A percentile compares a stretch with the other conserved stretches of the same genome.
Evolutionary conservation across 2,329 filamentous ascomycete species (phyloP).

Genomic region (Ophiostoma sp.): DNA sequence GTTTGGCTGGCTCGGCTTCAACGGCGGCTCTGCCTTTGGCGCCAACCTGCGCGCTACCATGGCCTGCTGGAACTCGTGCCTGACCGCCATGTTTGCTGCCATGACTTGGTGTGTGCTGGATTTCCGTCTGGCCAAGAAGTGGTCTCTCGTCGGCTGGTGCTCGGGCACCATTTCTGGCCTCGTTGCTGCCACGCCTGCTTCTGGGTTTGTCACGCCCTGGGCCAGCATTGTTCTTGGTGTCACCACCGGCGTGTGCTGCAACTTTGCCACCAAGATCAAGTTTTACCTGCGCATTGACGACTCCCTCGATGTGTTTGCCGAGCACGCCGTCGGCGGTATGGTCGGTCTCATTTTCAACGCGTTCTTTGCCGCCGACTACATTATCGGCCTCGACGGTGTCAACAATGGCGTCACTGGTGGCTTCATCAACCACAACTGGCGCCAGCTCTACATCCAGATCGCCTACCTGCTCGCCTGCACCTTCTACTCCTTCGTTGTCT

Average conservation of each 20-base stretch:
- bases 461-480: slow-evolving; percentile 65
- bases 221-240: slow-evolving; percentile 62
- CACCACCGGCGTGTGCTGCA: slow-evolving; percentile 59
- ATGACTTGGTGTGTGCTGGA: slow-evolving; percentile 95
- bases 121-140: slow-evolving; percentile 89
- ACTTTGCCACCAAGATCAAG: slow-evolving; percentile 63
- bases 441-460: slow-evolving; percentile 71
- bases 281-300: slow-evolving; percentile 61
- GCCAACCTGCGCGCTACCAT: slow-evolving; percentile 90
- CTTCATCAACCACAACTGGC: slow-evolving; percentile 70
- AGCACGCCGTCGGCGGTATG: slow-evolving; percentile 64
- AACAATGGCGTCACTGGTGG: slow-evolving; percentile 62
- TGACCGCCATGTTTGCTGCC: slow-evolving; percentile 85
- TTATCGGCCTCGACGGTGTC: slow-evolving; percentile 70
- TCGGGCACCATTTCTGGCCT: slow-evolving; percentile 66
- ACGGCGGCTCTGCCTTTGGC: slow-evolving; percentile 90
- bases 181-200: slow-evolving; percentile 63
- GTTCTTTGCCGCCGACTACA: slow-evolving; percentile 62
- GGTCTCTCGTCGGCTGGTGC: slow-evolving; percentile 75
- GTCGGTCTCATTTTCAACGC: slow-evolving; percentile 68
- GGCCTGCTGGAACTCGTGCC: slow-evolving; percentile 96
- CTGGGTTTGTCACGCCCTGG: slow-evolving; percentile 63
- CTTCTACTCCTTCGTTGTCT: slow-evolving; percentile 67
- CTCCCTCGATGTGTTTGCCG: slow-evolving; percentile 65
- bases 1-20: slow-evolving; percentile 99